Base-by-base conservation (phyloP, 2,329 filamentous ascomycete genomes). In the Fusarium paranaense region DNA sequence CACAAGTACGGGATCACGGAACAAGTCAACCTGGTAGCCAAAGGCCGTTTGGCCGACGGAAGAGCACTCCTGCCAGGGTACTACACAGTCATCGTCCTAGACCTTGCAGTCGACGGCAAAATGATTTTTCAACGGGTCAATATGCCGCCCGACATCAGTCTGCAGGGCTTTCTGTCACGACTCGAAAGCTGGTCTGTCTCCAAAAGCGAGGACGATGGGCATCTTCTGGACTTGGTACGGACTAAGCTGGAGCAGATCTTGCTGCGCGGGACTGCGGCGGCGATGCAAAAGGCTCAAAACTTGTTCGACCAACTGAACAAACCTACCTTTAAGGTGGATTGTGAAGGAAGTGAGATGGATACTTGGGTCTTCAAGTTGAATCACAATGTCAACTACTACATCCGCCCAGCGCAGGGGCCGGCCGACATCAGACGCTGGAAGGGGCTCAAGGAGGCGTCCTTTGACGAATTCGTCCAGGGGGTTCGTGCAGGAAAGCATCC, bases 311-410 rank as follows among this genome's bases (percentile, higher is more conserved):
- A 72, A 13, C 25, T 78, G 7, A 8, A 40, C 10, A 70, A 62
- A 13, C 56, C 56, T 9, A 11, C 18, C 5, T 56, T 47, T 14
- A 50, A 66, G 11, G 14, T 52, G n/a, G 50, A 58, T 9, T 50
- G 18, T 3, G 35, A 57, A 33, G 52, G 40, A 10, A 59, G 67
- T 5, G 73, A 76, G 20, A 66, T 62, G 54, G 35, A 27, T 25
- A 20, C 22, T 5, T 78, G 77, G 76, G 20, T 64, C 2, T 78
- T 69, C 45, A 76, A 67, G 32, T 37, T 78, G 33, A 58, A 62
- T 11, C 35, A 11, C 9, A 56, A 45, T 10, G 54, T 67, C 6
- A 69, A 54, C 14, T 78, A 70, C 32, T 64, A 25, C 9, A 30
- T 74, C 1, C 70, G 59, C 2, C 4, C 50, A 3, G 75, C 74